phyloP scores from a whole-genome alignment of 1,284 basidiomycete species.

The Trichosporon inkin region DNA sequence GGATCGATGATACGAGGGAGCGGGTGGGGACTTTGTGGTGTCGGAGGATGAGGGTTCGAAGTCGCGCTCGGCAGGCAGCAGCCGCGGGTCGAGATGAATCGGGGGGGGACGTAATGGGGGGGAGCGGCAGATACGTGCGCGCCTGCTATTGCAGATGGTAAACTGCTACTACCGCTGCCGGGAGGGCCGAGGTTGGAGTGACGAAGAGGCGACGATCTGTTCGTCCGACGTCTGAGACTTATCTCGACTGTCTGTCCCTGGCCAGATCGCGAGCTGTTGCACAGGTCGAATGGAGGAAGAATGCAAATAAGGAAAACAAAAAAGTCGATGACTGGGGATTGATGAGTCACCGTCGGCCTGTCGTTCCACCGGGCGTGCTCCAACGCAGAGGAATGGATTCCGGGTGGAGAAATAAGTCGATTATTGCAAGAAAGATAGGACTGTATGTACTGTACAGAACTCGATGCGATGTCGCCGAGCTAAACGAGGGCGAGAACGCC shows the following conservation, averaged over 20 bases:
- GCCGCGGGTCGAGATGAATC: not conserved
- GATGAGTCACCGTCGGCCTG: not conserved
- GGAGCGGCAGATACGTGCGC: too few relatives aligned
- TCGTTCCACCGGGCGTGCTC: not conserved
- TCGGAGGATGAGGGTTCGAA: not conserved
- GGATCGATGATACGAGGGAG: not conserved
- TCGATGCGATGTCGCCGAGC: not conserved
- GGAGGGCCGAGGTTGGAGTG: not conserved
- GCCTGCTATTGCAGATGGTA: not conserved
- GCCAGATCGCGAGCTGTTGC: not conserved
- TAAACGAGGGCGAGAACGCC: too few relatives aligned
- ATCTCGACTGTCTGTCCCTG: not conserved
- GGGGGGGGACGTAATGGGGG: not conserved
- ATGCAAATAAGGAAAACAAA: not conserved
- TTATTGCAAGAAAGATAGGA: slow-evolving; percentile 4
- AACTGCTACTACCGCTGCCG: not conserved
- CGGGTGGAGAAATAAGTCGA: not conserved
- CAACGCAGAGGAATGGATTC: not conserved
- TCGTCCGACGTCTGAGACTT: not conserved
- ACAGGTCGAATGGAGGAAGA: too few relatives aligned
- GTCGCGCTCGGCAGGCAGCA: not conserved
- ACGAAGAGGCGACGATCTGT: not conserved
- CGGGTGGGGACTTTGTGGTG: slow-evolving; percentile 1
- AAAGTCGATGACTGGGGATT: not conserved
- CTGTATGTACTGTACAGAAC: too few relatives aligned